Evolutionary conservation across 768 basidiomycete species (phyloP).

Genomic region (Dioszegia aurantiaca): DNA sequence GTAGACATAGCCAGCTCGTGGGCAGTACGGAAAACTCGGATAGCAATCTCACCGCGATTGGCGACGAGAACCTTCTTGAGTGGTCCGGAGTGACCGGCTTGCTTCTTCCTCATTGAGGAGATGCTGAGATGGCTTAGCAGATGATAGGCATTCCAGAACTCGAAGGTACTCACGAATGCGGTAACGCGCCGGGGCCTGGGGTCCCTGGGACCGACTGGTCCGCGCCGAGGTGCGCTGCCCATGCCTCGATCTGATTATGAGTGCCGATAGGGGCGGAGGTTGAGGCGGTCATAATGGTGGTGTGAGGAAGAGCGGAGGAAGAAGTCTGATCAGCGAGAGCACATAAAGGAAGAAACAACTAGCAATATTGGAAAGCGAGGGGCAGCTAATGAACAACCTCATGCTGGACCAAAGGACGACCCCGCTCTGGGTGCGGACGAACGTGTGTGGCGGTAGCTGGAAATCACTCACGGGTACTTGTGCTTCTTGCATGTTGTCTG

Average conservation of each 20-base stretch:
- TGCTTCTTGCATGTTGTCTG: conserved; percentile 1
- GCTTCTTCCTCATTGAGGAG: conserved; percentile 46
- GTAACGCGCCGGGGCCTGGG: conserved; percentile 7
- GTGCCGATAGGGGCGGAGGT: conserved; percentile 9
- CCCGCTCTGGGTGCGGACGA: background rate
- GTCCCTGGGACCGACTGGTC: conserved; percentile 34
- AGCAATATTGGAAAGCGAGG: no score
- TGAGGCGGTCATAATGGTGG: background rate
- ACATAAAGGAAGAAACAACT: conserved; percentile 11
- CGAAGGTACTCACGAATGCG: conserved; percentile 25
- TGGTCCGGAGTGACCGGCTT: conserved; percentile 50
- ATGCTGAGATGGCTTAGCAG: conserved; percentile 39
- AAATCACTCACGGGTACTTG: conserved; percentile 10
- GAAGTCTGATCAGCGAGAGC: conserved; percentile 2
- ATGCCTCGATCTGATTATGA: conserved; percentile 45
- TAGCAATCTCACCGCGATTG: conserved; percentile 78
- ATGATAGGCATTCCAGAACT: background rate
- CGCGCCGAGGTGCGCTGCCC: conserved; percentile 35
- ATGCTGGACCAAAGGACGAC: conserved; percentile 8
- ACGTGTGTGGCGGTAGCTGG: background rate
- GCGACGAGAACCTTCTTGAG: conserved; percentile 54
- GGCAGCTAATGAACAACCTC: no score
- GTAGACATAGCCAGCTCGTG: conserved; percentile 99
- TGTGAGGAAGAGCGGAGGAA: conserved; percentile 1
- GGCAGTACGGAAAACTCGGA: conserved; percentile 95